phyloP scores from a whole-genome alignment of 192 early-diverging fungal species.

The Linnemannia zychae region DNA sequence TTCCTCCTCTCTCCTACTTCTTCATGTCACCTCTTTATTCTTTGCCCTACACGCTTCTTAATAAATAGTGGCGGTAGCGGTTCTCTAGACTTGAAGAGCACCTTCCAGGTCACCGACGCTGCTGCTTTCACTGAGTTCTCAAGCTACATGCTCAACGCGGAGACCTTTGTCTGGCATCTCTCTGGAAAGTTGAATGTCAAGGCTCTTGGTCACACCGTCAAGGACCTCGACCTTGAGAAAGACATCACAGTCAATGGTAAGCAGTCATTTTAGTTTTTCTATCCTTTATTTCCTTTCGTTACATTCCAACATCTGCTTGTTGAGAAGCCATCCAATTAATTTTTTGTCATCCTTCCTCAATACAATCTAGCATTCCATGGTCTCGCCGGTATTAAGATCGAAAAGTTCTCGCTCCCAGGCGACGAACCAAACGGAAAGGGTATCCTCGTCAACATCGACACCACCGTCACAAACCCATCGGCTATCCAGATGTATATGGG shows the following conservation, averaged over 20 bases:
- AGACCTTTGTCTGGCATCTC: slow-evolving; percentile 63
- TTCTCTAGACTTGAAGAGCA: slow-evolving; percentile 17
- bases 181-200: slow-evolving; percentile 58
- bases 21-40: no score
- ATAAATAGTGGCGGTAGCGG: slow-evolving; percentile 28
- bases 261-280: background rate
- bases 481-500: slow-evolving; percentile 67
- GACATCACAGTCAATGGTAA: slow-evolving; percentile 62
- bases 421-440: slow-evolving; percentile 67
- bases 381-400: slow-evolving; percentile 60
- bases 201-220: slow-evolving; percentile 58
- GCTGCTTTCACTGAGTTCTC: slow-evolving; percentile 62
- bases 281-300: background rate
- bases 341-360: background rate
- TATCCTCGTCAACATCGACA: slow-evolving; percentile 64
- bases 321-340: no score
- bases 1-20: background rate
- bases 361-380: slow-evolving; percentile 56
- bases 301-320: background rate
- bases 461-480: slow-evolving; percentile 63
- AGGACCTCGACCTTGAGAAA: slow-evolving; percentile 63
- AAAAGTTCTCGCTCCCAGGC: slow-evolving; percentile 61
- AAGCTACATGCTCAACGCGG: slow-evolving; percentile 61
- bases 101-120: slow-evolving; percentile 56
- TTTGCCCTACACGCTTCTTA: no score